A percentile compares a stretch with the other conserved stretches of the same genome.
phyloP scores from a whole-genome alignment of 495 filamentous ascomycete species.

The Thermothielavioides terrestris region DNA sequence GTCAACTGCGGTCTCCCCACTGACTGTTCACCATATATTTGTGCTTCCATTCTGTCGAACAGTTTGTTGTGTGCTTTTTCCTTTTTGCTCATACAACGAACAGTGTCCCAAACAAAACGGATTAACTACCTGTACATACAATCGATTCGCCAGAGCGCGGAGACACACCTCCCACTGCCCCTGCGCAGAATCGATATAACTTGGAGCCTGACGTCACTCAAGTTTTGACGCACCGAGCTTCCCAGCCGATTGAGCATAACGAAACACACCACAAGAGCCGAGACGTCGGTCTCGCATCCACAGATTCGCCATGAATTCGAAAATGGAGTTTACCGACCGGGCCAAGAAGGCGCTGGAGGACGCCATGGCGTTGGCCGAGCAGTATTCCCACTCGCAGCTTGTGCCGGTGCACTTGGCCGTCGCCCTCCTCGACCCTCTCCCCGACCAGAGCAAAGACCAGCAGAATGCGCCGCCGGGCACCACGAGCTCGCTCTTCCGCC shows the following conservation, averaged over 20 bases:
- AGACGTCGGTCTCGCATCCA: slow-evolving; percentile 17
- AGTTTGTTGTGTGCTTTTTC: neutral
- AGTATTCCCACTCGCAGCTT: slow-evolving; percentile 85
- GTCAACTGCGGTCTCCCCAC: slow-evolving; percentile 10
- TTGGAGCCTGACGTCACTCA: slow-evolving; percentile 25
- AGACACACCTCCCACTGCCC: neutral
- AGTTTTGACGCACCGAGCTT: no score
- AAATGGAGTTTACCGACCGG: slow-evolving; percentile 84
- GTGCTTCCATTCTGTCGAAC: neutral
- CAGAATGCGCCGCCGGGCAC: slow-evolving; percentile 54
- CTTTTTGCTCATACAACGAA: slow-evolving; percentile 4
- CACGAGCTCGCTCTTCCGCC: slow-evolving; percentile 71
- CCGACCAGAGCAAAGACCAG: slow-evolving; percentile 69
- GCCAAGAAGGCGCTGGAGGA: slow-evolving; percentile 82
- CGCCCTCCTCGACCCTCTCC: slow-evolving; percentile 72
- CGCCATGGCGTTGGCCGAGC: slow-evolving; percentile 69
- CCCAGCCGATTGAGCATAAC: slow-evolving; percentile 1
- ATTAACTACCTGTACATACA: neutral
- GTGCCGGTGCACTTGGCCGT: slow-evolving; percentile 82
- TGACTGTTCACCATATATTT: slow-evolving; percentile 16
- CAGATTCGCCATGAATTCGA: slow-evolving; percentile 38
- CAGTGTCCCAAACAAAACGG: neutral
- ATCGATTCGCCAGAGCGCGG: neutral
- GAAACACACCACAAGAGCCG: neutral
- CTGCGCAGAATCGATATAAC: slow-evolving; percentile 5